Percentiles rank a stretch among this genome's conserved stretches.
Conservation (phyloP, 2,329 filamentous ascomycete species). For the Trichoderma sp. region DNA sequence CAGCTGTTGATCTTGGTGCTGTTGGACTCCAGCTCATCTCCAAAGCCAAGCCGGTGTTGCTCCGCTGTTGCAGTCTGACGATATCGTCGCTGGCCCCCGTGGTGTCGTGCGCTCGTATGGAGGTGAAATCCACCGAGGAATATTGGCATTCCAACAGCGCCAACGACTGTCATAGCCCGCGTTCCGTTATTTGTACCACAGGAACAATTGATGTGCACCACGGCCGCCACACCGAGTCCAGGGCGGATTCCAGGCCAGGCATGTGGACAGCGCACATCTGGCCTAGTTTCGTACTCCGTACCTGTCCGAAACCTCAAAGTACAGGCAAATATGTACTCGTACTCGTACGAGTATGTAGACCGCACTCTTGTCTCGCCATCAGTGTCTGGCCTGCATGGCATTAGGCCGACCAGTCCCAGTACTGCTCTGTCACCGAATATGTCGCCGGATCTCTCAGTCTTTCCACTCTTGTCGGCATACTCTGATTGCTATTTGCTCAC, state of each 20-base stretch:
- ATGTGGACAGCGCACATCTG: conserved; percentile 5
- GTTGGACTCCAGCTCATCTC: neutral
- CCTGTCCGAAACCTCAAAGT: neutral
- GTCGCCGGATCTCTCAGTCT: neutral
- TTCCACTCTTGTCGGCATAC: neutral
- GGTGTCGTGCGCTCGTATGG: neutral
- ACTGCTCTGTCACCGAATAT: neutral
- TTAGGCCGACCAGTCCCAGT: neutral
- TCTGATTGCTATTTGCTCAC: neutral
- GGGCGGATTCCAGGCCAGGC: neutral
- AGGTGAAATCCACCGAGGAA: neutral
- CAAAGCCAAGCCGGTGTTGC: neutral
- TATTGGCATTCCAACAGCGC: neutral
- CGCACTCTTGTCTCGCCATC: neutral
- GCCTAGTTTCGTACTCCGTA: conserved; percentile 5
- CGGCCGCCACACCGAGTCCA: neutral
- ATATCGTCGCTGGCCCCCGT: neutral
- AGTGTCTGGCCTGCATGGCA: conserved; percentile 4
- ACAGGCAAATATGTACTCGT: neutral
- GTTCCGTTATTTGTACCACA: neutral
- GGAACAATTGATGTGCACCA: neutral
- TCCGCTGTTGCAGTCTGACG: neutral
- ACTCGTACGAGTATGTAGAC: neutral
- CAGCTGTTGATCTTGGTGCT: neutral
- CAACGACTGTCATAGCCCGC: neutral